These are phyloP conservation scores for Malania oleifera DNA, from an alignment of 164 flowering plant species.

Conservation along the genomic window DNA sequence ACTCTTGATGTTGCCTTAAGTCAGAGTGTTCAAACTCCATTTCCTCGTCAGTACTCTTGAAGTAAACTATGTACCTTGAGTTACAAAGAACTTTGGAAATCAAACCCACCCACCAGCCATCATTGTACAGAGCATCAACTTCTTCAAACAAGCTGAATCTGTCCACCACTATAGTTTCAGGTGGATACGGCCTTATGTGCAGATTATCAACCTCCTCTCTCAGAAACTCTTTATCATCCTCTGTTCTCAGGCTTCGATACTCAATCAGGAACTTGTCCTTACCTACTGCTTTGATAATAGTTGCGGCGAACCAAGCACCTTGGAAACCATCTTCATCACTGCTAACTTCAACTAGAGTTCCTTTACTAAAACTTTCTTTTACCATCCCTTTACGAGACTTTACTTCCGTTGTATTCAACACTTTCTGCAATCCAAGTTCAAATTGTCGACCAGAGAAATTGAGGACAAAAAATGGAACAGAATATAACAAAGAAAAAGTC, in stretches of 20 bases:
- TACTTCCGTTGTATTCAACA: neutral
- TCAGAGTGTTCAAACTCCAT: constrained; percentile 39
- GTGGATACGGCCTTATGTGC: constrained; percentile 69
- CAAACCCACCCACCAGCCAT: constrained; percentile 91
- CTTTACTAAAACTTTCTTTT: constrained; percentile 28
- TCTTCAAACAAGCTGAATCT: constrained; percentile 39
- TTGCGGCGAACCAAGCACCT: constrained; percentile 77
- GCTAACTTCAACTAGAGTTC: constrained; percentile 60
- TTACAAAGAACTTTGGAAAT: constrained; percentile 43
- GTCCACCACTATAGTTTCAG: constrained; percentile 26
- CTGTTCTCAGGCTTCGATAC: constrained; percentile 54
- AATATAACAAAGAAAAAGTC: too few relatives aligned
- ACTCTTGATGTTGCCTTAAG: constrained; percentile 69
- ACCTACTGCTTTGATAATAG: constrained; percentile 31
- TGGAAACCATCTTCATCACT: constrained; percentile 79
- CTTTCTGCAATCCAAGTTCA: constrained; percentile 11
- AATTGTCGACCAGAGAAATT: neutral
- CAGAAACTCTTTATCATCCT: constrained; percentile 46
- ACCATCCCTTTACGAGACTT: constrained; percentile 7
- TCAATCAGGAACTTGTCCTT: constrained; percentile 46
- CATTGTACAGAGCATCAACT: constrained; percentile 80
- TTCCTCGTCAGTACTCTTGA: constrained; percentile 46
- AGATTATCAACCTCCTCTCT: constrained; percentile 48
- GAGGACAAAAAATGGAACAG: neutral
- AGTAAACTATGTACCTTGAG: constrained; percentile 51